A percentile compares a stretch with the other conserved stretches of the same genome.
Evolutionary conservation across 2,329 filamentous ascomycete species (phyloP).

Genomic region (Lomentospora prolificans): DNA sequence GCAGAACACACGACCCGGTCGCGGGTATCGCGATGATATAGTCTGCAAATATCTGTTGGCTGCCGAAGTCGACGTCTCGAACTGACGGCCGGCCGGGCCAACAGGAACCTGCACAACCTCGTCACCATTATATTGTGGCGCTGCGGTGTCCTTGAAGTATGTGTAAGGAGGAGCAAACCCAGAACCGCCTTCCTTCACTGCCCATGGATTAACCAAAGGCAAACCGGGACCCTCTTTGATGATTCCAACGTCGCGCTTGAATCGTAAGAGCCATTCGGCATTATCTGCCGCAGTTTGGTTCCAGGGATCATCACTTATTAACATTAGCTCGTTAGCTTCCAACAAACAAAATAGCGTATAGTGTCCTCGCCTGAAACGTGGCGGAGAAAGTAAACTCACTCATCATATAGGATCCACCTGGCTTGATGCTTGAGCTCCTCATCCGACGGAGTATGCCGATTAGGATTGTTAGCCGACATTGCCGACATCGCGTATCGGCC

Average conservation of each 20-base stretch:
- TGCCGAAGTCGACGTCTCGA: conserved; percentile 31
- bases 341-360: no score
- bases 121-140: conserved; percentile 4
- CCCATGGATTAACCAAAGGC: conserved; percentile 31
- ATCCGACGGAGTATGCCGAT: conserved; percentile 47
- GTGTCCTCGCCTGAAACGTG: no score
- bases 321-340: not conserved
- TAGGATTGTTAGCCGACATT: conserved; percentile 52
- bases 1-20: conserved; percentile 45
- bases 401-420: conserved; percentile 52
- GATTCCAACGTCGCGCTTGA: conserved; percentile 49
- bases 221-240: conserved; percentile 42
- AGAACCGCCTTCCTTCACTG: conserved; percentile 37
- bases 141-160: conserved; percentile 26
- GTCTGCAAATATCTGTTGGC: conserved; percentile 38
- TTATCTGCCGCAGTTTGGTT: conserved; percentile 57
- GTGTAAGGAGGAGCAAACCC: conserved; percentile 48
- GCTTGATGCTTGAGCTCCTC: conserved; percentile 56
- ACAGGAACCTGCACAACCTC: conserved; percentile 15
- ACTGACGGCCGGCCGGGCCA: conserved; percentile 27
- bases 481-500: conserved; percentile 39
- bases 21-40: conserved; percentile 31
- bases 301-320: conserved; percentile 50
- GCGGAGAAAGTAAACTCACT: conserved; percentile 42
- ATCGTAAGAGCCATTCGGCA: conserved; percentile 51